phyloP scores from a whole-genome alignment of 768 basidiomycete genomes.

The Postia placenta region DNA sequence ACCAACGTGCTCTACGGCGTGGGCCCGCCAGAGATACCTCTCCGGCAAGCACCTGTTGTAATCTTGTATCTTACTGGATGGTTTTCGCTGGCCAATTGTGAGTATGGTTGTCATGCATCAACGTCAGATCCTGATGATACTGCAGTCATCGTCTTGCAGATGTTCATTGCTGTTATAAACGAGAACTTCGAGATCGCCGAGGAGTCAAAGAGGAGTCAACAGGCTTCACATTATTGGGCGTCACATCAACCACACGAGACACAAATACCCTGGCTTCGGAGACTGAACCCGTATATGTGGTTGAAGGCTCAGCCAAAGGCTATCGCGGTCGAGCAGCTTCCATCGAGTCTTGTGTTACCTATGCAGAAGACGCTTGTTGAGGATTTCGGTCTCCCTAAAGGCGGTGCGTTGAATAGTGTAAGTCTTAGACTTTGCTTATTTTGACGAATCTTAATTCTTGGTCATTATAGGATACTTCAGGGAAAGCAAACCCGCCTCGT shows the following conservation, averaged over 20 bases:
- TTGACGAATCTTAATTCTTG: neutral
- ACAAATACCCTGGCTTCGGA: slow-evolving; percentile 58
- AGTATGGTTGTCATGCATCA: slow-evolving; percentile 25
- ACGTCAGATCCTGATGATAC: slow-evolving; percentile 1
- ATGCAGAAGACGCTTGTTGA: slow-evolving; percentile 73
- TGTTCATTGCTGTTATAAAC: slow-evolving; percentile 97
- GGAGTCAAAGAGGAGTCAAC: slow-evolving; percentile 78
- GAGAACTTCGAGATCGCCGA: slow-evolving; percentile 94
- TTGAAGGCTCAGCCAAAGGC: slow-evolving; percentile 67
- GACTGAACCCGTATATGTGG: slow-evolving; percentile 86
- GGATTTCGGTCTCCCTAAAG: slow-evolving; percentile 28
- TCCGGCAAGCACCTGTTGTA: slow-evolving; percentile 65
- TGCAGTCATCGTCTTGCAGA: slow-evolving; percentile 83
- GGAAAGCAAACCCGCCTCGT: slow-evolving; percentile 25
- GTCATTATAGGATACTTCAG: slow-evolving; percentile 8
- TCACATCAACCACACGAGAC: slow-evolving; percentile 44
- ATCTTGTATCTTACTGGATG: slow-evolving; percentile 73
- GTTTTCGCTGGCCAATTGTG: slow-evolving; percentile 91
- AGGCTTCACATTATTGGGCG: slow-evolving; percentile 65
- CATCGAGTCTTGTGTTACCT: slow-evolving; percentile 70
- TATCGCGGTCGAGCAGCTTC: slow-evolving; percentile 63
- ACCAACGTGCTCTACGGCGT: slow-evolving; percentile 64
- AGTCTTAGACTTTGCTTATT: neutral
- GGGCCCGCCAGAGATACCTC: slow-evolving; percentile 50
- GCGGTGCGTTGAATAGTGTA: neutral